Conservation (phyloP, 2,329 filamentous ascomycete genomes). For the Ampelomyces quisqualis region DNA sequence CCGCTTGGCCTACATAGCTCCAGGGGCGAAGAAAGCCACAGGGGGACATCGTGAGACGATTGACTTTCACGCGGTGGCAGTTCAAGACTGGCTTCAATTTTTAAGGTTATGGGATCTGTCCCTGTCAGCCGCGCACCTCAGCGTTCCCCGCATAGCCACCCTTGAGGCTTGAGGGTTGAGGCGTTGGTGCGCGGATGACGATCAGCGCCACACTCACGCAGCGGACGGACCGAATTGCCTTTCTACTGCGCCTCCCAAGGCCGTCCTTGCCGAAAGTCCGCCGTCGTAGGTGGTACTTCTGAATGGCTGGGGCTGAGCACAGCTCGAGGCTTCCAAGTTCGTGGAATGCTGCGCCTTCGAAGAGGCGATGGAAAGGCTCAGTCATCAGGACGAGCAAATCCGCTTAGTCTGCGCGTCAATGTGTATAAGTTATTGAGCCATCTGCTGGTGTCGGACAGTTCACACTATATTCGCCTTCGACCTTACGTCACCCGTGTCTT, state of each 20-base stretch:
- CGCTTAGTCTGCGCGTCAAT: slow-evolving; percentile 12
- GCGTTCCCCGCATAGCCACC: slow-evolving; percentile 19
- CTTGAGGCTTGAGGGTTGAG: slow-evolving; percentile 1
- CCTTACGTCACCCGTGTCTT: slow-evolving; percentile 13
- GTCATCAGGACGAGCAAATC: slow-evolving; percentile 33
- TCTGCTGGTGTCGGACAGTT: slow-evolving; percentile 10
- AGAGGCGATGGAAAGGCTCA: slow-evolving; percentile 13
- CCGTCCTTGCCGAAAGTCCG: too few relatives aligned
- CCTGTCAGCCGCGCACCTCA: slow-evolving; percentile 1
- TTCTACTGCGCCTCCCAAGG: slow-evolving; percentile 28
- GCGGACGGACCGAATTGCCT: neutral
- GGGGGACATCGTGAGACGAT: slow-evolving; percentile 27
- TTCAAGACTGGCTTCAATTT: slow-evolving; percentile 2
- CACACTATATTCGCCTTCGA: slow-evolving; percentile 13
- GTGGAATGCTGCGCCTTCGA: slow-evolving; percentile 35
- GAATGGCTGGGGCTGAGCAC: slow-evolving; percentile 35
- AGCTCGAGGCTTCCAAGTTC: slow-evolving; percentile 28
- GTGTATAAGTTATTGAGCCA: slow-evolving; percentile 17
- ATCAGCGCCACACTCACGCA: slow-evolving; percentile 15
- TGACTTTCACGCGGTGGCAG: slow-evolving; percentile 17
- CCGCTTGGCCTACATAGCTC: slow-evolving; percentile 28
- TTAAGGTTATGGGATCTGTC: neutral
- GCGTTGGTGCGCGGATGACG: too few relatives aligned
- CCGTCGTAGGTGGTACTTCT: slow-evolving; percentile 23
- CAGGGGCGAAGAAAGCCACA: slow-evolving; percentile 30